phyloP scores from a whole-genome alignment of 176 grass and related monocot genomes.

The Calamus simplicifolius region DNA sequence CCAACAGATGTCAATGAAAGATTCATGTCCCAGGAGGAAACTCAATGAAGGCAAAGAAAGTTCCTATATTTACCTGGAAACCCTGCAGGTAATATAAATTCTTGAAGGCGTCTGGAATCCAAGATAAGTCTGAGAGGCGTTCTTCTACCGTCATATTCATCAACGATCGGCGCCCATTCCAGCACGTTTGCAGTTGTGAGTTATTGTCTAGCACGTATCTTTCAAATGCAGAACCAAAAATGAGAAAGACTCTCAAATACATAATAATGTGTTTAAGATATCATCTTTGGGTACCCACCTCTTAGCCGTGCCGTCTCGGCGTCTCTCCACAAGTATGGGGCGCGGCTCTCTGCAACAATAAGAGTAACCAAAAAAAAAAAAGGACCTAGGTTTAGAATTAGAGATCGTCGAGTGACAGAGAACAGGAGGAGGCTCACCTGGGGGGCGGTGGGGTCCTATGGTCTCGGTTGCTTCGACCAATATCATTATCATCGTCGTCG shows the following conservation, averaged over 20 bases:
- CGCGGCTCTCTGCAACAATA: slow-evolving; percentile 31
- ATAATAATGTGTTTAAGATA: not conserved
- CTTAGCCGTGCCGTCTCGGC: slow-evolving; percentile 56
- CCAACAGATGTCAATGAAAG: no score
- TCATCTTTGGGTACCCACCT: slow-evolving; percentile 21
- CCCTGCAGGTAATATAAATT: slow-evolving; percentile 62
- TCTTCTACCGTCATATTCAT: slow-evolving; percentile 17
- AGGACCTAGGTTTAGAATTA: no score
- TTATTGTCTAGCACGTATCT: slow-evolving; percentile 49
- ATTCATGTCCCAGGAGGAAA: not conserved
- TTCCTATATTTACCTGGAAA: slow-evolving; percentile 59
- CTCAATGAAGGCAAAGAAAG: not conserved
- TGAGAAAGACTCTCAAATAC: not conserved
- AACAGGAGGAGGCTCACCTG: no score
- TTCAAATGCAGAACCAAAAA: slow-evolving; percentile 9
- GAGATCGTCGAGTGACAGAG: no score
- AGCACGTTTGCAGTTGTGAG: slow-evolving; percentile 31
- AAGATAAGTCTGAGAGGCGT: slow-evolving; percentile 16
- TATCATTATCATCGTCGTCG: no score
- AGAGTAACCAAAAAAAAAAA: no score
- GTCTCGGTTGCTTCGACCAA: no score
- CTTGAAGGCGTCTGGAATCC: slow-evolving; percentile 29
- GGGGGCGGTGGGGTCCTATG: no score
- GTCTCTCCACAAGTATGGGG: slow-evolving; percentile 57
- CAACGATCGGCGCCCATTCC: slow-evolving; percentile 24